These are phyloP conservation scores for Smallanthus sonchifolius DNA, from an alignment of 129 eudicot genomes.

Conservation along the genomic window DNA sequence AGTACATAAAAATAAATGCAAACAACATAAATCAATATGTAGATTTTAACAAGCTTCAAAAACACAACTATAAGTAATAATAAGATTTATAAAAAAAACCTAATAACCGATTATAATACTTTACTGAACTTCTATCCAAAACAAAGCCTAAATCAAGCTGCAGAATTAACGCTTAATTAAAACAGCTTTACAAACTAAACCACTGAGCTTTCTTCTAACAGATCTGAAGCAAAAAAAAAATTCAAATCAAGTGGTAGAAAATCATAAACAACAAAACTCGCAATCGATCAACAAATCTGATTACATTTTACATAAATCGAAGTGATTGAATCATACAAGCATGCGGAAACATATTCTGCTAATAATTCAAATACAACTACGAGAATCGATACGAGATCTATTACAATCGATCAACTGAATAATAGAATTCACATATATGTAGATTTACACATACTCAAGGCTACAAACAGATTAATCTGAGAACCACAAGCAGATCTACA, in stretches of 20 bases:
- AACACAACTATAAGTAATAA: not conserved
- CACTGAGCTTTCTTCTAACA: not conserved
- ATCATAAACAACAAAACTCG: not conserved
- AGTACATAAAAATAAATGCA: too few species aligned
- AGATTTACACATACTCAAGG: not conserved
- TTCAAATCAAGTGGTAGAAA: not conserved
- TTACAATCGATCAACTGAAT: not conserved
- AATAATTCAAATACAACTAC: not conserved
- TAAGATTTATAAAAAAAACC: not conserved
- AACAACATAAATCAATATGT: not conserved
- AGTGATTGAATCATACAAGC: not conserved
- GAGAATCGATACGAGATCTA: not conserved
- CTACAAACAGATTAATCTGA: not conserved
- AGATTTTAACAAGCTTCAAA: not conserved
- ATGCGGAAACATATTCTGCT: not conserved
- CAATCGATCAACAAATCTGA: not conserved
- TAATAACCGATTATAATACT: not conserved
- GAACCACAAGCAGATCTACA: not conserved
- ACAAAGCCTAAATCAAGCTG: not conserved
- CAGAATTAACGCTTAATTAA: not conserved
- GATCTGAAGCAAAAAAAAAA: constrained; percentile 10
- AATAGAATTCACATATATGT: not conserved
- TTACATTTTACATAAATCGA: not conserved
- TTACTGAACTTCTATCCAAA: too few species aligned
- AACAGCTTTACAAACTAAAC: not conserved